These are phyloP conservation scores for Zopfia rhizophila DNA, from an alignment of 2,329 filamentous ascomycete genomes.

Conservation along the genomic window DNA sequence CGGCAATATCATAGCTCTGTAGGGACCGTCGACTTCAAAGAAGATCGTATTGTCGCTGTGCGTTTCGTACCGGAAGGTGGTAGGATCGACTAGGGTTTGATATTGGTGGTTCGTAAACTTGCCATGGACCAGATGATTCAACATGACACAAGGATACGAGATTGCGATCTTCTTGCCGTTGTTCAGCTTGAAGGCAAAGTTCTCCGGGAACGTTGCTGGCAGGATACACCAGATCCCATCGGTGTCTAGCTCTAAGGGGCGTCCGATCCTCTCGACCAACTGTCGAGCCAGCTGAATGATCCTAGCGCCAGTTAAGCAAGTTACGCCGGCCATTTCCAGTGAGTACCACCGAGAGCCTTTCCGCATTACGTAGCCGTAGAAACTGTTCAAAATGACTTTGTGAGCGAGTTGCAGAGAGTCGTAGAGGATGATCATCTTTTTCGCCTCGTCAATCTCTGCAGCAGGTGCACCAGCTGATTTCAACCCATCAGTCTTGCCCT, in stretches of 20 bases:
- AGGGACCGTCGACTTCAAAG: constrained; percentile 98
- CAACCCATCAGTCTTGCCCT: constrained; percentile 89
- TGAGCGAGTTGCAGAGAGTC: constrained; percentile 96
- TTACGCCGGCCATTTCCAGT: constrained; percentile 99
- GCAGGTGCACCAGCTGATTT: constrained; percentile 82
- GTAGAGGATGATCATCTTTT: constrained; percentile 98
- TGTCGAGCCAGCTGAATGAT: constrained; percentile 98
- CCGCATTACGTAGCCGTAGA: constrained; percentile 99
- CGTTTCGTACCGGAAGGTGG: constrained; percentile 90
- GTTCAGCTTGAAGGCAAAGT: constrained; percentile 92
- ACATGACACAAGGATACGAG: constrained; percentile 98
- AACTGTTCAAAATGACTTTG: constrained; percentile 99
- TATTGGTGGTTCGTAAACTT: constrained; percentile 98
- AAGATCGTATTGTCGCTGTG: constrained; percentile 99
- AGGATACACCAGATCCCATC: constrained; percentile 99
- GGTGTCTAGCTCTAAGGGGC: constrained; percentile 93
- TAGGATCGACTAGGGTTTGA: constrained; percentile 83
- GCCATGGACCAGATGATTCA: constrained; percentile 95
- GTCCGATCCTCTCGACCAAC: constrained; percentile 90
- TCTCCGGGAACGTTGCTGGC: constrained; percentile 94
- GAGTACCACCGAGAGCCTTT: constrained; percentile 99
- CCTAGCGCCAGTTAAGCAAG: constrained; percentile 92
- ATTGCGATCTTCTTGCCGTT: constrained; percentile 97
- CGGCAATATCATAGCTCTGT: constrained; percentile 95
- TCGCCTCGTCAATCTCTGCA: constrained; percentile 87